A percentile compares a stretch with the other conserved stretches of the same genome.
Conservation (phyloP, 768 basidiomycete species). For the Naganishia friedmannii region DNA sequence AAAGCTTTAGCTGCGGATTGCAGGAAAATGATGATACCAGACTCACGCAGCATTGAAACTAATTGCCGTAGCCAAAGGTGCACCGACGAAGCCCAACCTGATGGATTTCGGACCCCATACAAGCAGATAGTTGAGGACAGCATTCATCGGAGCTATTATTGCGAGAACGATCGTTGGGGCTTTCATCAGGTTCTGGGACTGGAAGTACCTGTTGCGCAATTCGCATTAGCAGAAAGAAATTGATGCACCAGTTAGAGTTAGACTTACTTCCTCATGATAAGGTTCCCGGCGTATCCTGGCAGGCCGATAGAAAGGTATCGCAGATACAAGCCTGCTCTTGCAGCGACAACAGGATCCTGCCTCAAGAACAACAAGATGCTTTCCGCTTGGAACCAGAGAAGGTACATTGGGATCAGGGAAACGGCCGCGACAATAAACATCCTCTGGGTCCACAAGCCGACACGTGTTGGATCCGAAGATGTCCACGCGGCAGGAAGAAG, state of each 20-base stretch:
- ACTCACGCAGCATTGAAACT: slow-evolving; percentile 75
- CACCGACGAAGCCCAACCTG: slow-evolving; percentile 83
- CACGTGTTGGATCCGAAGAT: slow-evolving; percentile 72
- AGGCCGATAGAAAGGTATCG: slow-evolving; percentile 73
- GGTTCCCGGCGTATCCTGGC: slow-evolving; percentile 67
- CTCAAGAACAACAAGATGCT: slow-evolving; percentile 62
- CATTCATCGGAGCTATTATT: slow-evolving; percentile 80
- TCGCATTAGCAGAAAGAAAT: background rate
- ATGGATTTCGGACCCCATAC: slow-evolving; percentile 81
- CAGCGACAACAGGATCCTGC: slow-evolving; percentile 74
- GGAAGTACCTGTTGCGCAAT: slow-evolving; percentile 62
- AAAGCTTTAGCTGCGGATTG: background rate
- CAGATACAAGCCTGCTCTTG: slow-evolving; percentile 71
- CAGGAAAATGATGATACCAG: background rate
- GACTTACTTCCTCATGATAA: slow-evolving; percentile 56
- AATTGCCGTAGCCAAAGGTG: slow-evolving; percentile 82
- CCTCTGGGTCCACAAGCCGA: slow-evolving; percentile 86
- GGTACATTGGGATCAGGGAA: slow-evolving; percentile 61
- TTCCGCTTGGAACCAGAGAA: slow-evolving; percentile 82
- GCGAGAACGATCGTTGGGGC: slow-evolving; percentile 80
- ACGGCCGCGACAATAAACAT: slow-evolving; percentile 66
- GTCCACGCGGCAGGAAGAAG: slow-evolving; percentile 95
- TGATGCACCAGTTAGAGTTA: background rate
- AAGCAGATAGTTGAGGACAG: slow-evolving; percentile 76
- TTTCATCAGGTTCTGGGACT: slow-evolving; percentile 79